Conservation (phyloP, 2,329 filamentous ascomycete species). For the Aspergillus neoniger region DNA sequence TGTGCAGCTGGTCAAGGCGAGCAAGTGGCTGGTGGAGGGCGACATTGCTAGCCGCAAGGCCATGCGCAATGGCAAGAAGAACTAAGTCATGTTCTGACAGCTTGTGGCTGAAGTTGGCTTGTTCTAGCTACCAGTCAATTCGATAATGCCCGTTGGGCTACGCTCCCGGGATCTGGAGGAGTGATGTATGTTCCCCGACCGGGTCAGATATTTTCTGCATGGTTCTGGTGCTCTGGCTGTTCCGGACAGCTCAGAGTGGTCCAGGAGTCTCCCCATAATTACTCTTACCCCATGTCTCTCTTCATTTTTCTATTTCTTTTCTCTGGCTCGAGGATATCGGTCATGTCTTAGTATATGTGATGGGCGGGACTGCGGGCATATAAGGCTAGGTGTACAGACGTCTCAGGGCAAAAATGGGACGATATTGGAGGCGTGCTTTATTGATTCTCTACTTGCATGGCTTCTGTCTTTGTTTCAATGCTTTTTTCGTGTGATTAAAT, state of each 20-base stretch:
- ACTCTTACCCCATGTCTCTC: background rate
- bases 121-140: slow-evolving; percentile 10
- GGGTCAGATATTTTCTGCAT: slow-evolving; percentile 26
- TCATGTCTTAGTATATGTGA: slow-evolving; percentile 12
- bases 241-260: slow-evolving; percentile 14
- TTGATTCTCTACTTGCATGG: slow-evolving; percentile 5
- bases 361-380: slow-evolving; percentile 19
- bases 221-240: slow-evolving; percentile 35
- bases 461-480: slow-evolving; percentile 2
- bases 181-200: slow-evolving; percentile 3
- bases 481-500: slow-evolving; percentile 7
- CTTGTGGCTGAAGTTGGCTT: slow-evolving; percentile 4
- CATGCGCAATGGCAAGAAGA: slow-evolving; percentile 39
- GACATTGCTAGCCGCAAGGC: slow-evolving; percentile 68
- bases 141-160: background rate
- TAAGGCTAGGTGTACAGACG: slow-evolving; percentile 16
- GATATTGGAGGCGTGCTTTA: slow-evolving; percentile 12
- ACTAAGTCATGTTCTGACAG: slow-evolving; percentile 18
- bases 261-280: background rate
- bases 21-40: slow-evolving; percentile 89
- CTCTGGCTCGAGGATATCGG: slow-evolving; percentile 13
- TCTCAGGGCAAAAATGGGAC: slow-evolving; percentile 14
- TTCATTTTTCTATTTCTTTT: slow-evolving; percentile 19
- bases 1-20: slow-evolving; percentile 90
- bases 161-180: background rate